phyloP scores from a whole-genome alignment of 345 rosid genomes.

The Moricandia moricandioides region DNA sequence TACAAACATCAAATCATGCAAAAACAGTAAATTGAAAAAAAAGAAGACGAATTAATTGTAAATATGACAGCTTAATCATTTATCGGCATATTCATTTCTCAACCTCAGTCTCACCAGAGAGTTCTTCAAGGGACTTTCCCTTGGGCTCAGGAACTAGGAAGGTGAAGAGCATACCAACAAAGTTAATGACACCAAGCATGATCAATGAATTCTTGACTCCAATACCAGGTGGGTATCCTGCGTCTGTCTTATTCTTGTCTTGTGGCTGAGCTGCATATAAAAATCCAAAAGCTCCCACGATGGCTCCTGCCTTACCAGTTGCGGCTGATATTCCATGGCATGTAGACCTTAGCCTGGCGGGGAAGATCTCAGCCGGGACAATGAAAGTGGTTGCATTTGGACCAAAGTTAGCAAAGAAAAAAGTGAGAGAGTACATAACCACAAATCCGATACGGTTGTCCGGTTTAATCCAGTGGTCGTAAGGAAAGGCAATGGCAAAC shows the following conservation, averaged over 20 bases:
- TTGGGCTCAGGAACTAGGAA: neutral
- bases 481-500: neutral
- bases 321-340: neutral
- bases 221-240: neutral
- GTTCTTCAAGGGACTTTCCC: neutral
- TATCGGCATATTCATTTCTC: neutral
- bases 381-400: neutral
- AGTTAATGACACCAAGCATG: neutral
- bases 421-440: neutral
- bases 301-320: neutral
- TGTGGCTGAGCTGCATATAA: neutral
- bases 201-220: neutral
- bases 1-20: conserved; percentile 6
- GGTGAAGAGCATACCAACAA: neutral
- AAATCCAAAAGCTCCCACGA: neutral
- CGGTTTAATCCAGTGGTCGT: neutral
- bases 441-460: neutral
- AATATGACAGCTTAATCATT: neutral
- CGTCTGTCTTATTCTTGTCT: neutral
- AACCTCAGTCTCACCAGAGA: neutral
- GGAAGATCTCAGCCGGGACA: neutral
- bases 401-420: neutral
- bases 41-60: neutral
- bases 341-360: neutral
- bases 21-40: neutral